Evolutionary conservation across 805 yeast genomes (phyloP), one percentile per base, ranked within the genome.

Genomic region (Kockiozyma suomiensis): DNA sequence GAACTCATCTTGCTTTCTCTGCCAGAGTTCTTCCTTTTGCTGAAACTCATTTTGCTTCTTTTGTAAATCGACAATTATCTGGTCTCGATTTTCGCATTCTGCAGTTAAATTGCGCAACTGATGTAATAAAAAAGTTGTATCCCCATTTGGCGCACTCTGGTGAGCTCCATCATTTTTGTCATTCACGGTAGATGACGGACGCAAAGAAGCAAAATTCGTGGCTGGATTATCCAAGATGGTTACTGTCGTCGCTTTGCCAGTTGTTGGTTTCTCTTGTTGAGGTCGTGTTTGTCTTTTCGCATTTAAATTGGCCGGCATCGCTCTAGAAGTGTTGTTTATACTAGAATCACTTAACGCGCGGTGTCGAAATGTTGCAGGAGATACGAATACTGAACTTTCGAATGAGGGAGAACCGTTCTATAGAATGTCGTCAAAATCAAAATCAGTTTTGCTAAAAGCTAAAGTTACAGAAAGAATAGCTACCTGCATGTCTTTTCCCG

Each of bases 81-180:
- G 28, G n/a, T 63, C 65, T 8, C 65, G 30, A 19, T 17, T 50
- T 6, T 61, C 65, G 28, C 62, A 58, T 35, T 61, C 62, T 0
- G 25, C 32, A 10, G 62, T 52, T 12, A 61, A 21, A 12, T 54
- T 45, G 17, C 54, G 49, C n/a, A 61, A 17, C 33, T 61, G 65
- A 48, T 58, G 50, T 21, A 61, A 10, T 23, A 61, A 17, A 42
- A 53, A 58, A 21, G 58, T 21, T 21, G 55, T 52, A 17, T 61
- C 65, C 7, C 21, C 38, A 17, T 30, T 45, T 10, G 62, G 17
- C 28, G 50, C 28, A 21, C 2, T 23, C 21, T 33, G 42, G 26
- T 26, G 23, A 10, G 4, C 23, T 25, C n/a, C 21, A 23, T 35
- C 12, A 15, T n/a, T 48, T 26, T 19, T 37, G 50, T 12, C 35